Percentiles rank a stretch among this genome's conserved stretches.
These are phyloP conservation scores for Dipteronia dyeriana DNA, from an alignment of 345 rosid genomes.

Conservation along the genomic window DNA sequence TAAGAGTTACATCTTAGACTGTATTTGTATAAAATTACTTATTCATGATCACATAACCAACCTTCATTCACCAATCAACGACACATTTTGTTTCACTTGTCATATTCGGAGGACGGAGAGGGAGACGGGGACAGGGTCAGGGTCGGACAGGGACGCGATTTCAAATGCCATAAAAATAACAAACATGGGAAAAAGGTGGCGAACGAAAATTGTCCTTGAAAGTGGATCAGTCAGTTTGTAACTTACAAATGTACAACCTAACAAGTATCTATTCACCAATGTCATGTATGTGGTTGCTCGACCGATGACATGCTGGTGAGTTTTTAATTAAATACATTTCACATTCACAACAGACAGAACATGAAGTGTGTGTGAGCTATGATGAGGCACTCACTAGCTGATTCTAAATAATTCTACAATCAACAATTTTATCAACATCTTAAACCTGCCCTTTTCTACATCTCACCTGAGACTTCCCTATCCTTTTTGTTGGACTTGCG, in stretches of 20 bases:
- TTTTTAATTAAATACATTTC: neutral
- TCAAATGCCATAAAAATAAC: neutral
- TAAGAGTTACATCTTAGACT: too few species aligned
- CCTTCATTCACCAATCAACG: too few species aligned
- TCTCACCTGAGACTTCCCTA: conserved; percentile 6
- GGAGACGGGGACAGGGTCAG: too few species aligned
- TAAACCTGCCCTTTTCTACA: conserved; percentile 7
- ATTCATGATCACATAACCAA: neutral
- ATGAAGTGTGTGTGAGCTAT: neutral
- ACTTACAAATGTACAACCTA: conserved; percentile 17
- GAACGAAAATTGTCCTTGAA: neutral
- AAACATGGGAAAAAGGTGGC: too few species aligned
- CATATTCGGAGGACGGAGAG: too few species aligned
- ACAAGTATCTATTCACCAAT: neutral
- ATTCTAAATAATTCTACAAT: conserved; percentile 8
- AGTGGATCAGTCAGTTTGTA: neutral
- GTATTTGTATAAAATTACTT: too few species aligned
- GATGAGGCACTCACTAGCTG: neutral
- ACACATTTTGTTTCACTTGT: too few species aligned
- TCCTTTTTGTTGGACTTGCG: conserved; percentile 4
- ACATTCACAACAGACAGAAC: neutral
- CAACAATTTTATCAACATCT: conserved; percentile 27
- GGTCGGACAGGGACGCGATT: too few species aligned
- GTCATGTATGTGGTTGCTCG: too few species aligned
- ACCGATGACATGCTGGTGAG: too few species aligned